Evolutionary conservation across 345 rosid species (phyloP).

Genomic region (Sonneratia alba): DNA sequence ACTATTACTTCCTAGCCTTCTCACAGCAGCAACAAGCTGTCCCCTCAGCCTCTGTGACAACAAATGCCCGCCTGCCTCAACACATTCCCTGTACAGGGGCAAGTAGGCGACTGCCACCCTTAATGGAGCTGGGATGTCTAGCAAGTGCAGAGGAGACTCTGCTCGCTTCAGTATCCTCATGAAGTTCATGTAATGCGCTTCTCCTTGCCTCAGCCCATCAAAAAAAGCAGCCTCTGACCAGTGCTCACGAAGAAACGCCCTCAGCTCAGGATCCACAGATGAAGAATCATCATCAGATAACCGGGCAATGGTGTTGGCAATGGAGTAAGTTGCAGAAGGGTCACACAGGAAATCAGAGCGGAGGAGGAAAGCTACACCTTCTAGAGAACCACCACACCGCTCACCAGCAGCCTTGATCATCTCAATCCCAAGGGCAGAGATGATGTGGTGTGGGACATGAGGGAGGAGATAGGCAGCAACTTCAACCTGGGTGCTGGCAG

Average conservation of each 20-base stretch:
- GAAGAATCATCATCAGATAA: conserved; percentile 46
- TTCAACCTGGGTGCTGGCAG: conserved; percentile 82
- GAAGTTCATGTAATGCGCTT: conserved; percentile 55
- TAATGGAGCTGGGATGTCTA: conserved; percentile 69
- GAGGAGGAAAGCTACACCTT: conserved; percentile 89
- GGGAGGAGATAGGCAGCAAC: conserved; percentile 86
- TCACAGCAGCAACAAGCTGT: conserved; percentile 68
- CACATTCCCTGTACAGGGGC: conserved; percentile 75
- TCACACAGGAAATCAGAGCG: conserved; percentile 76
- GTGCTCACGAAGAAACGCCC: conserved; percentile 57
- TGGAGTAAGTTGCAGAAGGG: conserved; percentile 70
- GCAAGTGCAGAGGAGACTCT: conserved; percentile 55
- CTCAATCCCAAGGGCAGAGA: conserved; percentile 82
- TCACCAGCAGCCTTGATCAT: conserved; percentile 96
- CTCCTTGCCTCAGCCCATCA: conserved; percentile 65
- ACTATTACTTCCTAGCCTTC: conserved; percentile 53
- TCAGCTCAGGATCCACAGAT: conserved; percentile 62
- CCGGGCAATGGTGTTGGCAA: conserved; percentile 81
- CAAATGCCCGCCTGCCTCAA: conserved; percentile 46
- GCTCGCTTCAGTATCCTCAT: conserved; percentile 61
- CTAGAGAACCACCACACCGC: conserved; percentile 78
- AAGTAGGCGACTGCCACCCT: conserved; percentile 72
- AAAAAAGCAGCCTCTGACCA: conserved; percentile 90
- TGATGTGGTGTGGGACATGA: conserved; percentile 77
- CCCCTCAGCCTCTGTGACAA: conserved; percentile 75